These are phyloP conservation scores for Fusarium heterosporum DNA, from an alignment of 2,329 filamentous ascomycete genomes.

Conservation along the genomic window DNA sequence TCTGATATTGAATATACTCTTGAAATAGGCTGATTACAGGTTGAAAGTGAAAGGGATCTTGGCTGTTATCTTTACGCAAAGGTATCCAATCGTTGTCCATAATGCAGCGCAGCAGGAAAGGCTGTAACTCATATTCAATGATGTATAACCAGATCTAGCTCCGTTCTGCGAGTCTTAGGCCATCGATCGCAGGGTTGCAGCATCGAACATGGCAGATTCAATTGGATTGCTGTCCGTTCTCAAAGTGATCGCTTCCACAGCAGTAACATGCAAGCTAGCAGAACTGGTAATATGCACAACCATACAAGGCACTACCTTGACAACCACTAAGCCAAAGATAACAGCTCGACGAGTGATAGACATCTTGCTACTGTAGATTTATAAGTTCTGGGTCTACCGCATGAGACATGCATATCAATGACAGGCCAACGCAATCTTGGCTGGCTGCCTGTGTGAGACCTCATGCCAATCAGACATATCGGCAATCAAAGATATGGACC, in stretches of 20 bases:
- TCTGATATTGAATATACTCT: constrained; percentile 3
- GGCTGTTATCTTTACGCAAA: background rate
- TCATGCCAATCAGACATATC: constrained; percentile 11
- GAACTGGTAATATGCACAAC: constrained; percentile 15
- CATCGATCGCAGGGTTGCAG: constrained; percentile 15
- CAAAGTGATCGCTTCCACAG: constrained; percentile 9
- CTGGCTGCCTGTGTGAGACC: constrained; percentile 5
- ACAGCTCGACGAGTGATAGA: constrained; percentile 11
- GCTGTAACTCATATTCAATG: background rate
- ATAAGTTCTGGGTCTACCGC: background rate
- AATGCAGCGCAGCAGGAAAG: constrained; percentile 1
- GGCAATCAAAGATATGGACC: background rate
- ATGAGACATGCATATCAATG: constrained; percentile 7
- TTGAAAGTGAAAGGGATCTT: background rate
- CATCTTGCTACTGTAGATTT: constrained; percentile 5
- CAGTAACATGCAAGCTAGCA: constrained; percentile 20
- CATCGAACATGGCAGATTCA: constrained; percentile 8
- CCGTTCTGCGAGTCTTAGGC: constrained; percentile 7
- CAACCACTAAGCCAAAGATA: constrained; percentile 12
- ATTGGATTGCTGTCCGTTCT: constrained; percentile 21
- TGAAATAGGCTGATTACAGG: background rate
- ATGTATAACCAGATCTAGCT: constrained; percentile 14
- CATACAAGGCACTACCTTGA: constrained; percentile 8
- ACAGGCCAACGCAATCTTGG: constrained; percentile 9
- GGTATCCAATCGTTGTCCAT: background rate